Conservation (phyloP, 257 asterid genomes). For the Avicennia marina region DNA sequence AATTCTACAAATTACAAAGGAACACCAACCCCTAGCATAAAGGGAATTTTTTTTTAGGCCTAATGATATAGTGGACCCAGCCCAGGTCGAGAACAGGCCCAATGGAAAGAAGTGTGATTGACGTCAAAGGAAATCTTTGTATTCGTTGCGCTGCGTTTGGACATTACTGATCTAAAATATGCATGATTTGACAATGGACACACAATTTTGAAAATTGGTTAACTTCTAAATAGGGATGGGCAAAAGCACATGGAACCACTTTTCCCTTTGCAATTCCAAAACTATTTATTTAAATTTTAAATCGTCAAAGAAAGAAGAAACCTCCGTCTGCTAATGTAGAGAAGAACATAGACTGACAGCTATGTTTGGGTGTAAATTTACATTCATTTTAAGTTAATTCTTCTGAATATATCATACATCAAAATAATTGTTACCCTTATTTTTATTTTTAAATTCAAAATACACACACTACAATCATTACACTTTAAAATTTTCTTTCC, state of each 20-base stretch:
- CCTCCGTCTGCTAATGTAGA: no score
- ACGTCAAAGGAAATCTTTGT: conserved; percentile 13
- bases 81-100: conserved; percentile 14
- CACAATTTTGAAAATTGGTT: background rate
- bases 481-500: no score
- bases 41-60: no score
- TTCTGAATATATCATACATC: no score
- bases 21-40: no score
- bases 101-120: conserved; percentile 5
- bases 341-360: background rate
- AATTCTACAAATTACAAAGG: conserved; percentile 1
- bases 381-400: no score
- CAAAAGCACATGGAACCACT: background rate
- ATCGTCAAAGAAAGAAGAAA: background rate
- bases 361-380: no score
- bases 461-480: no score
- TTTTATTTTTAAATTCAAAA: no score
- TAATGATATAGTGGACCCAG: background rate
- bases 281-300: background rate
- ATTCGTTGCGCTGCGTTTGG: conserved; percentile 13
- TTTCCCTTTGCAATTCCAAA: background rate
- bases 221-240: background rate
- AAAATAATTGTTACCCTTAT: no score
- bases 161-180: conserved; percentile 1
- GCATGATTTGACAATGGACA: background rate